phyloP scores from a whole-genome alignment of 495 filamentous ascomycete genomes.

The Penicillium cataractarum region DNA sequence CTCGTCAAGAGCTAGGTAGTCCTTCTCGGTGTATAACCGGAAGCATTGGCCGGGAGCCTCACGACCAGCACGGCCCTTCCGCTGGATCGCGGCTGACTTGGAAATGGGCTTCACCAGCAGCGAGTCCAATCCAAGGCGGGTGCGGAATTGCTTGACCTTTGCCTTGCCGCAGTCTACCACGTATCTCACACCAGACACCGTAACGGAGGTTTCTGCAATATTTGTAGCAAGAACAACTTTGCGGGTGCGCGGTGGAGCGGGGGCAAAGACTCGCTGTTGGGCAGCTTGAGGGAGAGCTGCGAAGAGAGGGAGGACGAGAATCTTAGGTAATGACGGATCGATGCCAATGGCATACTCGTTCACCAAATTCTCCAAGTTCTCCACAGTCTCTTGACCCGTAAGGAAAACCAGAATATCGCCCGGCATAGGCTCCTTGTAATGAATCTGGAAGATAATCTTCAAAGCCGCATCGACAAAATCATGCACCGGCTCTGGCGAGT shows the following conservation, averaged over 20 bases:
- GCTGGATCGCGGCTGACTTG: slow-evolving; percentile 88
- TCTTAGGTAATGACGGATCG: slow-evolving; percentile 72
- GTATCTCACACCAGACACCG: slow-evolving; percentile 86
- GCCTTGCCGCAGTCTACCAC: slow-evolving; percentile 94
- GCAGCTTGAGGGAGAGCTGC: slow-evolving; percentile 73
- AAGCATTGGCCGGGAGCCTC: slow-evolving; percentile 90
- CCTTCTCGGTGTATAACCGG: slow-evolving; percentile 83
- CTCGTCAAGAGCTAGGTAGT: slow-evolving; percentile 70
- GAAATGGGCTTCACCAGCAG: slow-evolving; percentile 90
- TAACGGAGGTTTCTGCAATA: slow-evolving; percentile 97
- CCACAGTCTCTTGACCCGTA: slow-evolving; percentile 92
- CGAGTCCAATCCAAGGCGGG: slow-evolving; percentile 84
- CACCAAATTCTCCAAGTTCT: slow-evolving; percentile 75
- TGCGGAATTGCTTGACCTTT: slow-evolving; percentile 90
- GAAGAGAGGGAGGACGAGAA: slow-evolving; percentile 71
- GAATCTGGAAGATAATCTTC: slow-evolving; percentile 84
- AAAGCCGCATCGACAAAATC: slow-evolving; percentile 85
- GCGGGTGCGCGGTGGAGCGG: slow-evolving; percentile 71
- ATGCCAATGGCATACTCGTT: slow-evolving; percentile 76
- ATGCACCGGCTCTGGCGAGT: slow-evolving; percentile 74
- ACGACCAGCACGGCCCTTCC: slow-evolving; percentile 89
- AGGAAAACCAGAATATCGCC: slow-evolving; percentile 95
- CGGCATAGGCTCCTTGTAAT: slow-evolving; percentile 83
- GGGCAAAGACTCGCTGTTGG: slow-evolving; percentile 84
- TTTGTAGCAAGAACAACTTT: slow-evolving; percentile 95